phyloP scores from a whole-genome alignment of 371 early-diverging fungal genomes.

The Mortierella sp. region DNA sequence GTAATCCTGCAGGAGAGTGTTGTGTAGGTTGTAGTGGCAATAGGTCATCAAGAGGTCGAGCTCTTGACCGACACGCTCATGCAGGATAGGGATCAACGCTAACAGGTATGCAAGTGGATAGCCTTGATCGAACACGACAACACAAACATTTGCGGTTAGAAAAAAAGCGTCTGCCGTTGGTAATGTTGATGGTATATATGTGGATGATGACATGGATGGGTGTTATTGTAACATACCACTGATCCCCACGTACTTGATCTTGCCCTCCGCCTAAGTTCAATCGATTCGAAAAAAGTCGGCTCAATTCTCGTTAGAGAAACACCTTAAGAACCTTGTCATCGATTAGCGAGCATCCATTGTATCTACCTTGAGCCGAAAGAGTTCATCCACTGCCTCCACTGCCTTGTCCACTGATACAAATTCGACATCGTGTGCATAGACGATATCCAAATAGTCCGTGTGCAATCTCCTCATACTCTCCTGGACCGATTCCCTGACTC shows the following conservation, averaged over 20 bases:
- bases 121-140: conserved; percentile 49
- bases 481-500: conserved; percentile 64
- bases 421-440: conserved; percentile 85
- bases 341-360: neutral
- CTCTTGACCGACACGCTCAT: conserved; percentile 66
- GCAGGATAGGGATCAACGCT: conserved; percentile 68
- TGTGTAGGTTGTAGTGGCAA: conserved; percentile 81
- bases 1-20: conserved; percentile 67
- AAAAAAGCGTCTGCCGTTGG: neutral
- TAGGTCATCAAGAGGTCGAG: conserved; percentile 79
- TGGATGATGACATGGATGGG: too few species aligned
- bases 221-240: too few species aligned
- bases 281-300: too few species aligned
- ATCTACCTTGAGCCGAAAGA: conserved; percentile 74
- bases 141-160: neutral
- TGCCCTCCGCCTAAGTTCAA: conserved; percentile 59
- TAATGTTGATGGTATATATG: too few species aligned
- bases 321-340: neutral
- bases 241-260: conserved; percentile 77
- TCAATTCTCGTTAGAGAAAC: neutral
- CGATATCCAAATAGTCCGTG: conserved; percentile 80
- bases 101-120: conserved; percentile 79
- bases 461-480: conserved; percentile 73
- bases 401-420: conserved; percentile 73
- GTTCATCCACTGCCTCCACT: conserved; percentile 68